Conservation (phyloP, 208 protist genomes). For the Crithidia fasciculata region DNA sequence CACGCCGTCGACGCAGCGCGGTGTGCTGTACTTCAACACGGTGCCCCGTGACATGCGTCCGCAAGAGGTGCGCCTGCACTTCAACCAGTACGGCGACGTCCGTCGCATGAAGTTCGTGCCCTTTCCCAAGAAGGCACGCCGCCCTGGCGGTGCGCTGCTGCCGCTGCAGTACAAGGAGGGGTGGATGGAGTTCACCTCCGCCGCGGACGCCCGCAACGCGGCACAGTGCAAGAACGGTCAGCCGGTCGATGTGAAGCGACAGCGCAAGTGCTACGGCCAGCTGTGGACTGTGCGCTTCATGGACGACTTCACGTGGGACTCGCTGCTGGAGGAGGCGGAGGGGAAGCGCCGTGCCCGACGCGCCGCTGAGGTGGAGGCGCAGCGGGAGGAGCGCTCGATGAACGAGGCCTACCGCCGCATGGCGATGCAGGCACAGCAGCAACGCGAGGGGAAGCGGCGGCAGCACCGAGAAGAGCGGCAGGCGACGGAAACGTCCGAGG, state of each 20-base stretch:
- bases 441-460: conserved; percentile 16
- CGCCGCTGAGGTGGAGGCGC: conserved; percentile 52
- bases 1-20: conserved; percentile 51
- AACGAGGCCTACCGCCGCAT: conserved; percentile 83
- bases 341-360: conserved; percentile 47
- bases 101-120: conserved; percentile 77
- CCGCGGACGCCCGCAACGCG: conserved; percentile 46
- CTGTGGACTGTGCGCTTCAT: conserved; percentile 83
- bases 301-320: conserved; percentile 65
- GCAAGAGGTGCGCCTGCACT: conserved; percentile 75
- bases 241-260: conserved; percentile 64
- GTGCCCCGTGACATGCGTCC: conserved; percentile 82
- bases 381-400: conserved; percentile 52
- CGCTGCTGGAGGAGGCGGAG: conserved; percentile 68
- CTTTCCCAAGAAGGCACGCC: conserved; percentile 78
- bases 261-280: conserved; percentile 73
- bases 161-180: conserved; percentile 81
- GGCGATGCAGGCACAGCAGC: conserved; percentile 44
- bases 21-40: conserved; percentile 79
- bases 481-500: background rate
- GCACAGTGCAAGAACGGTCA: conserved; percentile 66
- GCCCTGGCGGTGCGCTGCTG: conserved; percentile 65
- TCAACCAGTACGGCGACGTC: conserved; percentile 65
- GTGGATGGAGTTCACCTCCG: conserved; percentile 75
- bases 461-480: background rate